Conservation (phyloP, 345 rosid genomes). For the Trapa bicornis region DNA sequence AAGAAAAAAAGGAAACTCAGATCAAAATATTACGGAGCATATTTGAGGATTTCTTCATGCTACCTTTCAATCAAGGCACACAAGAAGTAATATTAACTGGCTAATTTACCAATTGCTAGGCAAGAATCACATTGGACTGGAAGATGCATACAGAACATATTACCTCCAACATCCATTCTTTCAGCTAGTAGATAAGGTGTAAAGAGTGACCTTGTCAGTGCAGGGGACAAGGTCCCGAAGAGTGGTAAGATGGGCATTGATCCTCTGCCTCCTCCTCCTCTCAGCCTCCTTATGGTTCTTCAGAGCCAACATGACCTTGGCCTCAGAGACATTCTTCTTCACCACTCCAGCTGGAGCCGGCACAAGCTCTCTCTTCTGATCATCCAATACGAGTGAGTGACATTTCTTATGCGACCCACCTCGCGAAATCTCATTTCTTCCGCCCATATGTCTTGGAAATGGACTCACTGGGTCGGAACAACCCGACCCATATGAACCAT, state of each 20-base stretch:
- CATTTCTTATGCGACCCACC: constrained; percentile 16
- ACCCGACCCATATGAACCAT: constrained; percentile 17
- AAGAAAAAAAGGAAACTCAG: background rate
- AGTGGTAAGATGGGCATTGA: constrained; percentile 55
- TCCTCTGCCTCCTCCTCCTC: constrained; percentile 69
- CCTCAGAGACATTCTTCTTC: constrained; percentile 39
- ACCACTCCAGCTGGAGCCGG: constrained; percentile 29
- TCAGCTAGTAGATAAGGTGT: background rate
- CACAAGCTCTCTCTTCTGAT: constrained; percentile 46
- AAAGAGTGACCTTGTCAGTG: constrained; percentile 35
- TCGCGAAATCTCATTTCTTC: constrained; percentile 13
- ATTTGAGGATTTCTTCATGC: background rate
- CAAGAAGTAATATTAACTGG: background rate
- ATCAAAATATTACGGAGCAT: background rate
- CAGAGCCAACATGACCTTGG: constrained; percentile 40
- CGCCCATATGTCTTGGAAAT: constrained; percentile 15
- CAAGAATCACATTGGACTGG: background rate
- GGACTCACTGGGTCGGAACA: constrained; percentile 17
- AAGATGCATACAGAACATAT: background rate
- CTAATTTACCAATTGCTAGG: background rate
- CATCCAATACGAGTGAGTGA: constrained; percentile 42
- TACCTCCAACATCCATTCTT: background rate
- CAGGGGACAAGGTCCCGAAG: constrained; percentile 50
- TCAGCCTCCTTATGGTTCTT: constrained; percentile 67
- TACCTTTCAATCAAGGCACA: background rate